A percentile compares a stretch with the other conserved stretches of the same genome.
Conservation (phyloP, 1,139 yeast genomes). For the Candida mesenterica region DNA sequence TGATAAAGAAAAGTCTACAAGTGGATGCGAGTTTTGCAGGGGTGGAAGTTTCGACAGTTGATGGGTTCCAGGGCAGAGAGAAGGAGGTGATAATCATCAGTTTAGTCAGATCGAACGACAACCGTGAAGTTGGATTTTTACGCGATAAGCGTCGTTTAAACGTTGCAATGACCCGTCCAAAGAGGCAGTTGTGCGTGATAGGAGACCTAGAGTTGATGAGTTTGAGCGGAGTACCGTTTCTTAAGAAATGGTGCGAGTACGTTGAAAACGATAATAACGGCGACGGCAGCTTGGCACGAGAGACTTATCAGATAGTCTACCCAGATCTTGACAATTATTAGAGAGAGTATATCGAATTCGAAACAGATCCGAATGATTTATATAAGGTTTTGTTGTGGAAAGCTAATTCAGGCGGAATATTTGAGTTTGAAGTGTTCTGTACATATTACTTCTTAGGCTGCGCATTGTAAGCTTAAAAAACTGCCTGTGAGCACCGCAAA, state of each 20-base stretch:
- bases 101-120: slow-evolving; percentile 45
- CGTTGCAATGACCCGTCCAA: slow-evolving; percentile 91
- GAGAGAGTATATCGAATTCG: neutral
- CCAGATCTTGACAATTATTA: slow-evolving; percentile 44
- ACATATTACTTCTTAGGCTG: too few relatives aligned
- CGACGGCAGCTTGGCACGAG: slow-evolving; percentile 1
- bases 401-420: too few relatives aligned
- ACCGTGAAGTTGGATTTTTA: slow-evolving; percentile 70
- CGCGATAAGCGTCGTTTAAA: slow-evolving; percentile 70
- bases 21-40: slow-evolving; percentile 15
- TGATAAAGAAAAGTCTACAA: slow-evolving; percentile 48
- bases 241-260: slow-evolving; percentile 69
- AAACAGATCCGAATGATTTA: too few relatives aligned
- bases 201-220: slow-evolving; percentile 75
- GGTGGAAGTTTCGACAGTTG: slow-evolving; percentile 46
- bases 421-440: too few relatives aligned
- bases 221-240: slow-evolving; percentile 43
- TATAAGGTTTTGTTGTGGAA: too few relatives aligned
- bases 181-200: slow-evolving; percentile 77
- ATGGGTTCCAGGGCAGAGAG: slow-evolving; percentile 61
- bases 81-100: slow-evolving; percentile 71
- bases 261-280: slow-evolving; percentile 46
- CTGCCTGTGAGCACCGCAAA: too few relatives aligned
- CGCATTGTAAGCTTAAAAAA: too few relatives aligned
- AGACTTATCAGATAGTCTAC: slow-evolving; percentile 60